These are phyloP conservation scores for Prunus salicina DNA, from an alignment of 306 rosid species.

Conservation along the genomic window DNA sequence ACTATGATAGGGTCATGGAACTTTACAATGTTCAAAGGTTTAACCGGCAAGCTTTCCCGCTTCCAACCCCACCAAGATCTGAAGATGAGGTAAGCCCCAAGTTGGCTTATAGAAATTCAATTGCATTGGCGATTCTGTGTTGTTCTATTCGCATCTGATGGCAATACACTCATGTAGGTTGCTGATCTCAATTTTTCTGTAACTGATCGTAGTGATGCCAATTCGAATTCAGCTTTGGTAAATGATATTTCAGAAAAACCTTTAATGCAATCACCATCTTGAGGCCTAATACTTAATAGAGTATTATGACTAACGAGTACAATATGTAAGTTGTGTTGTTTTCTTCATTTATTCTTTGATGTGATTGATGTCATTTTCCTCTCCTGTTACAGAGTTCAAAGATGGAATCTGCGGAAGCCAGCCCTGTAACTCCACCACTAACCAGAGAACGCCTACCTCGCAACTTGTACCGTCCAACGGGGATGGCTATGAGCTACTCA, in stretches of 20 bases:
- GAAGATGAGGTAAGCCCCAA: slow-evolving; percentile 75
- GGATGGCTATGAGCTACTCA: slow-evolving; percentile 67
- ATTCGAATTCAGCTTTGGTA: neutral
- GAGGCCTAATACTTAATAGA: neutral
- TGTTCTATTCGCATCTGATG: neutral
- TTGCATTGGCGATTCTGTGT: neutral
- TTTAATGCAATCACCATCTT: neutral
- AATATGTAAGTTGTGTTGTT: neutral
- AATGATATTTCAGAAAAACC: neutral
- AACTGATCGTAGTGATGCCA: neutral
- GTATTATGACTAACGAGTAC: neutral
- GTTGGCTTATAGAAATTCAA: neutral
- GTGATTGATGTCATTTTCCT: neutral
- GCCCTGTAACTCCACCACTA: slow-evolving; percentile 93
- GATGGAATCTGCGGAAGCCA: slow-evolving; percentile 77
- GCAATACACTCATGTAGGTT: neutral
- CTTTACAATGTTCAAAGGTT: slow-evolving; percentile 92
- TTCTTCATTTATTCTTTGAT: neutral
- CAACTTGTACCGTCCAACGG: slow-evolving; percentile 46
- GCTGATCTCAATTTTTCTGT: neutral
- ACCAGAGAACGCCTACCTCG: slow-evolving; percentile 65
- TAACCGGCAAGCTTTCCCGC: slow-evolving; percentile 76
- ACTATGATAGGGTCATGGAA: slow-evolving; percentile 93
- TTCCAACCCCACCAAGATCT: slow-evolving; percentile 86
- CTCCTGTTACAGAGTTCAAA: slow-evolving; percentile 61